Evolutionary conservation across 2,329 filamentous ascomycete species (phyloP), one percentile per base, ranked within the genome.

Genomic region (Cytospora schulzeri): DNA sequence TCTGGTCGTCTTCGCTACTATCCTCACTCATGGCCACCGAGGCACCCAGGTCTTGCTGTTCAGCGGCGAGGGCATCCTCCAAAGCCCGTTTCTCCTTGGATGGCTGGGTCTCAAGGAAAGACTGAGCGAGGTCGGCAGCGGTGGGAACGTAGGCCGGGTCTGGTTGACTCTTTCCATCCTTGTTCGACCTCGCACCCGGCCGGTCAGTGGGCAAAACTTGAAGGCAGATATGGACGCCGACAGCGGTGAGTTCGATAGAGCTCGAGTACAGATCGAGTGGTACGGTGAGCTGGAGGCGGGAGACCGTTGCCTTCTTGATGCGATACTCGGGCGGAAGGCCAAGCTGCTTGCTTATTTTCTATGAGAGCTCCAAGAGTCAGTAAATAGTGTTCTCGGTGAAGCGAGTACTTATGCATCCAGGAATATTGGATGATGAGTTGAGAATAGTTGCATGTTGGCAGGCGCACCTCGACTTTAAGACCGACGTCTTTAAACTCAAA

Each of bases 401-500:
- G 41, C 19, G 14, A 48, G 9, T 24, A 24, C n/a, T 14, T 22
- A 15, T 48, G 45, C 45, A 48, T 24, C 45, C 8, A 22, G 38
- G 38, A 24, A 12, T 8, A 4, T 35, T 26, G 8, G n/a, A 24
- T n/a, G 31, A 35, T n/a, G 51, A 52, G n/a, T 4, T 14, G 52
- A 24, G 15, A 22, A 2, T 54, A 56, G 60, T 35, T 35, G 60
- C 52, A 62, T 22, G 52, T 31, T 64, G 55, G 76, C 81, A 65
- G 55, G 76, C 81, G 71, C 81, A 91, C 92, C 82, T 92, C 85
- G 66, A 93, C 79, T 74, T 89, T 90, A 68, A 97, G 80, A 2
- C 90, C 92, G 64, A 97, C 90, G 82, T 98, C 90, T 70, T 89
- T 88, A 70, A 97, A 88, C 76, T 97, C 93, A 53, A 97, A 84